These are phyloP conservation scores for Verticillium tricorpus DNA, from an alignment of 2,329 filamentous ascomycete genomes.

Conservation along the genomic window DNA sequence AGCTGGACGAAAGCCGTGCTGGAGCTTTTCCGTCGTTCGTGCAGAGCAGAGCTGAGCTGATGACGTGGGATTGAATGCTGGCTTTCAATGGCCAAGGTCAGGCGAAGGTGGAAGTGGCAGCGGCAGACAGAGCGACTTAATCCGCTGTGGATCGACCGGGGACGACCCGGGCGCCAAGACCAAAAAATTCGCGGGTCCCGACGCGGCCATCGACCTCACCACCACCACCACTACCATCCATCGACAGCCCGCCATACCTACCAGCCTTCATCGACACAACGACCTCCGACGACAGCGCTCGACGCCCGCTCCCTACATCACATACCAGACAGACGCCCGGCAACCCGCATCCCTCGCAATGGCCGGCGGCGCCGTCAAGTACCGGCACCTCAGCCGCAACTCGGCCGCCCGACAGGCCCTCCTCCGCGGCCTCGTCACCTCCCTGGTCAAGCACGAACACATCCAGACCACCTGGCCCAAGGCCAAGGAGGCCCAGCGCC, in stretches of 20 bases:
- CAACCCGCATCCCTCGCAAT: slow-evolving; percentile 40
- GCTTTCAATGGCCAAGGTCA: neutral
- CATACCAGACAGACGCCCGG: neutral
- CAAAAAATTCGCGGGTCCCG: slow-evolving; percentile 4
- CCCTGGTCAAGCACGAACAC: slow-evolving; percentile 86
- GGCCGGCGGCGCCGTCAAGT: slow-evolving; percentile 84
- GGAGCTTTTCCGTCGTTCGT: neutral
- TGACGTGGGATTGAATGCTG: slow-evolving; percentile 3
- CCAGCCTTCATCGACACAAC: no score
- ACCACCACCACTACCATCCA: neutral
- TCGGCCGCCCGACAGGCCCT: slow-evolving; percentile 88
- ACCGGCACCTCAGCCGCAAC: slow-evolving; percentile 79
- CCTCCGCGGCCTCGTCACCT: slow-evolving; percentile 92
- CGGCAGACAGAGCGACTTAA: neutral
- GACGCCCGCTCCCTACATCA: slow-evolving; percentile 3
- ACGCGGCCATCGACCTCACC: neutral
- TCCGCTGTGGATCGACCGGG: slow-evolving; percentile 1
- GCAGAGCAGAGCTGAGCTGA: slow-evolving; percentile 1
- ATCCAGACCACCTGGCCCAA: slow-evolving; percentile 95
- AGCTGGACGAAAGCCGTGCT: slow-evolving; percentile 16
- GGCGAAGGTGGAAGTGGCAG: neutral
- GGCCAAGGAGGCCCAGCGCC: slow-evolving; percentile 90
- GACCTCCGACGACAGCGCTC: neutral
- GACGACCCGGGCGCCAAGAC: slow-evolving; percentile 1
- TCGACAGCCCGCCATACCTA: no score